Conservation (phyloP, 768 basidiomycete genomes). For the Calocybe gangraenosa region DNA sequence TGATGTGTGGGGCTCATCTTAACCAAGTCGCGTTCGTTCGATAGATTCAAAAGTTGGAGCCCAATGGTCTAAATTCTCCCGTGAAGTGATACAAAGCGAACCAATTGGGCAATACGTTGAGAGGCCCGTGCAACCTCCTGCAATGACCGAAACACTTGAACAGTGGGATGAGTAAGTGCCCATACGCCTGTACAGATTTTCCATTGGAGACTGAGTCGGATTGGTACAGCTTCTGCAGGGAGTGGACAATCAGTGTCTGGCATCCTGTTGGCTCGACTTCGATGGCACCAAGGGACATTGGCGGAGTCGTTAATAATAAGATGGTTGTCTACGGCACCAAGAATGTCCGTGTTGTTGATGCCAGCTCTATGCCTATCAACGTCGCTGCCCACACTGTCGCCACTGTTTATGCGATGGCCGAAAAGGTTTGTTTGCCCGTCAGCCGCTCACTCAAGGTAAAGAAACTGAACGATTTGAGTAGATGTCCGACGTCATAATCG, state of each 20-base stretch:
- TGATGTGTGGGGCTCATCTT: neutral
- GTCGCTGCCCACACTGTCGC: conserved; percentile 6
- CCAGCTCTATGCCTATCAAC: conserved; percentile 10
- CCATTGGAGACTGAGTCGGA: too few species aligned
- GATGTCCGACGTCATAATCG: conserved; percentile 8
- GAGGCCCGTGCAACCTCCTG: conserved; percentile 7
- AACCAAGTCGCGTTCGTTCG: neutral
- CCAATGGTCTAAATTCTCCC: conserved; percentile 7
- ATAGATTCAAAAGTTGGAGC: conserved; percentile 12
- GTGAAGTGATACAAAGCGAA: conserved; percentile 8
- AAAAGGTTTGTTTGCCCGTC: conserved; percentile 1
- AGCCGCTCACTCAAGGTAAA: neutral
- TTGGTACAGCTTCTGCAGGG: too few species aligned
- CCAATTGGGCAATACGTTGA: conserved; percentile 12
- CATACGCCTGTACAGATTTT: too few species aligned
- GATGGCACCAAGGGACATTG: conserved; percentile 17
- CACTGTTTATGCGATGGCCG: conserved; percentile 8
- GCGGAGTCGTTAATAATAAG: conserved; percentile 26
- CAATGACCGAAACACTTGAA: conserved; percentile 11
- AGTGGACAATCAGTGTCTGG: too few species aligned
- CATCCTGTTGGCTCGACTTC: conserved; percentile 32
- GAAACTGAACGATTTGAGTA: neutral
- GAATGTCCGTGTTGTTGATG: conserved; percentile 31
- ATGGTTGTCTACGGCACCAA: conserved; percentile 24
- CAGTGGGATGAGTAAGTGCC: conserved; percentile 16